phyloP scores from a whole-genome alignment of 2,329 filamentous ascomycete species.

The Amauroascus verrucosus region DNA sequence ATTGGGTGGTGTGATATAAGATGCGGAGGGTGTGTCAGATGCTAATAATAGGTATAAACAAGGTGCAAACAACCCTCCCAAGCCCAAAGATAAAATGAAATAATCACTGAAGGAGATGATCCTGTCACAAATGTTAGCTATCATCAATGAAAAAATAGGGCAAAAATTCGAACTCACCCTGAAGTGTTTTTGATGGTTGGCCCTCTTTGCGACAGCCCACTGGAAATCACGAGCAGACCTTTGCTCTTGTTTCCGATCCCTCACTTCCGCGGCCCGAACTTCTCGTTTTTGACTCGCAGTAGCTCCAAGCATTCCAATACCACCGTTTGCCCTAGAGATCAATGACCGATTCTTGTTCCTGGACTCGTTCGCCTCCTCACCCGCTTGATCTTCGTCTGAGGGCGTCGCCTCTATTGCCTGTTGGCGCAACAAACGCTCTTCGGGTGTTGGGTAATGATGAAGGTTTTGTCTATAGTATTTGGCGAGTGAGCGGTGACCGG shows the following conservation, averaged over 20 bases:
- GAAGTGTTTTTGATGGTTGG: slow-evolving; percentile 70
- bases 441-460: slow-evolving; percentile 66
- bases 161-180: slow-evolving; percentile 39
- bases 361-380: slow-evolving; percentile 27
- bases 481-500: slow-evolving; percentile 79
- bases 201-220: slow-evolving; percentile 60
- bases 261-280: slow-evolving; percentile 56
- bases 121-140: slow-evolving; percentile 27
- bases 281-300: slow-evolving; percentile 64
- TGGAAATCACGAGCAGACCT: slow-evolving; percentile 53
- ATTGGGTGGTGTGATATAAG: too few relatives aligned
- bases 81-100: not conserved
- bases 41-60: too few relatives aligned
- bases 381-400: slow-evolving; percentile 37
- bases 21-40: too few relatives aligned
- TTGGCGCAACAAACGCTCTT: slow-evolving; percentile 59
- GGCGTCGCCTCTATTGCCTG: slow-evolving; percentile 47
- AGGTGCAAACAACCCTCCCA: too few relatives aligned
- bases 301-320: slow-evolving; percentile 65
- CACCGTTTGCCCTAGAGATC: slow-evolving; percentile 60
- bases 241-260: slow-evolving; percentile 55
- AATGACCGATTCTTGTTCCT: slow-evolving; percentile 42
- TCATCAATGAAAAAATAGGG: not conserved
- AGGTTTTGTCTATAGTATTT: slow-evolving; percentile 91
- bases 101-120: slow-evolving; percentile 45